phyloP scores from a whole-genome alignment of 2,329 filamentous ascomycete genomes.

The Ceratocystis variospora region DNA sequence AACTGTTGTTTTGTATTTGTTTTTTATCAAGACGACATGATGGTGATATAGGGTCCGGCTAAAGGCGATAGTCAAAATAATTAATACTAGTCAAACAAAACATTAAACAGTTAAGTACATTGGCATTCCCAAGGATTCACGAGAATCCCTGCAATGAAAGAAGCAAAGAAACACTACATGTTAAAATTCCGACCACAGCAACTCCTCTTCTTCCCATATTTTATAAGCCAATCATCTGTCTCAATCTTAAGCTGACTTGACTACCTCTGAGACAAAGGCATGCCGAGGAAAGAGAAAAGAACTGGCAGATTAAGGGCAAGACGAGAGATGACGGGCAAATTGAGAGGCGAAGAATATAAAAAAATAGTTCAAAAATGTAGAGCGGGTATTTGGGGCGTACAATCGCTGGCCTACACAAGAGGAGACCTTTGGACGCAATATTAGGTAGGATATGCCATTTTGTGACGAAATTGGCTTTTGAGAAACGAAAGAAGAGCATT shows the following conservation, averaged over 20 bases:
- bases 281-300: background rate
- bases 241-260: background rate
- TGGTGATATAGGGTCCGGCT: background rate
- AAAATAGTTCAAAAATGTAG: background rate
- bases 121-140: background rate
- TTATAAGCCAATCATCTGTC: background rate
- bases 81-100: conserved; percentile 7
- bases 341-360: background rate
- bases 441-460: background rate
- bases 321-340: background rate
- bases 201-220: background rate
- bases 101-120: background rate
- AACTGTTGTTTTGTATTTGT: background rate
- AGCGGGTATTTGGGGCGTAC: background rate
- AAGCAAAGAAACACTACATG: background rate
- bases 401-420: no score
- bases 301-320: background rate
- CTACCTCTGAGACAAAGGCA: background rate
- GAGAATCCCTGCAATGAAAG: background rate
- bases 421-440: no score
- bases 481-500: background rate
- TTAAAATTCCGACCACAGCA: background rate
- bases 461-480: background rate
- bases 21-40: background rate
- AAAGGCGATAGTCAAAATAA: conserved; percentile 1